Evolutionary conservation across 1,139 yeast genomes (phyloP), one percentile per base, ranked within the genome.

Genomic region (Diutina catenulata): DNA sequence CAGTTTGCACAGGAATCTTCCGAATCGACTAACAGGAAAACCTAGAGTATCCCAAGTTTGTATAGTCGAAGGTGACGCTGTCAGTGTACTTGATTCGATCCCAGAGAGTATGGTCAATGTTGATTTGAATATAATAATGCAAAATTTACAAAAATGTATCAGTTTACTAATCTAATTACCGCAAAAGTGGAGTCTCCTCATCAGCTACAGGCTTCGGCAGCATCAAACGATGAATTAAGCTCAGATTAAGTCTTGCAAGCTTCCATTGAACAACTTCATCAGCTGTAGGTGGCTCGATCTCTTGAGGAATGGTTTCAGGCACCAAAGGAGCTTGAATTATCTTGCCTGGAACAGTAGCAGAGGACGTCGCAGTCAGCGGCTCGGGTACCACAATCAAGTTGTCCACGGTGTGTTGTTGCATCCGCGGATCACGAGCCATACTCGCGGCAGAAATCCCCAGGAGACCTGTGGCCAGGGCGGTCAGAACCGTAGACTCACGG

Each of bases 161-260:
- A 9, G n/a, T n/a, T 25, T n/a, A 6, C 14, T 13, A 3, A n/a
- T 25, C 28, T 25, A 25, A 25, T 25, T 25, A 27, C 11, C 14
- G 20, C 29, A 29, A 19, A 22, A 31, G 21, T n/a, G 35, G 35
- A 15, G 35, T 31, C 14, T 31, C 35, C 14, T 31, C 35, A 21
- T 31, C 35, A 7, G 16, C 5, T 7, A n/a, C 25, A 14, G 20
- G 13, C 6, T 31, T n/a, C 4, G 5, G 9, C 6, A 5, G 15
- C 6, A 24, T 25, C 8, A 21, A 31, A 9, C 15, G 18, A 20
- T 21, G 8, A 21, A 31, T 21, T n/a, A 31, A 31, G 14, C 35
- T 25, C 8, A 14, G 23, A 21, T 31, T 31, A 24, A 31, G n/a
- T 21, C 8, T n/a, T 9, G 20, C 21, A 13, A 31, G 14, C 10